These are phyloP conservation scores for Solanum sitiens DNA, from an alignment of 257 asterid genomes.

Conservation along the genomic window DNA sequence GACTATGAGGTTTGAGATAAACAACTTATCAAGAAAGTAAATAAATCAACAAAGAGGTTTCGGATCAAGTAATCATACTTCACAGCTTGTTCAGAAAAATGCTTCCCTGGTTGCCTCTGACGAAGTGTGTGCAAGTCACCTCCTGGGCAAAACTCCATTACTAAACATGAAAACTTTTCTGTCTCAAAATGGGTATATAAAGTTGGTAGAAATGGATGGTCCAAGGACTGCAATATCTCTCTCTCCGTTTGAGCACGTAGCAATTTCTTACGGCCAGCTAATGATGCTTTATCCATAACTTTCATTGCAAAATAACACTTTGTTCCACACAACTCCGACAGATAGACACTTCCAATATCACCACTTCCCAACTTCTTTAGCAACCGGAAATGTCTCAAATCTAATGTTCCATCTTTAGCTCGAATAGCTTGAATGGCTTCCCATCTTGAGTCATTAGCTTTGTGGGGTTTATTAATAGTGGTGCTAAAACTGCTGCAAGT, in stretches of 20 bases:
- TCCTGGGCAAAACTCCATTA: not conserved
- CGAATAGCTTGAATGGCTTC: slow-evolving; percentile 1
- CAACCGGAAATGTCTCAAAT: not conserved
- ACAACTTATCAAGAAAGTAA: not conserved
- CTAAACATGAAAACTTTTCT: not conserved
- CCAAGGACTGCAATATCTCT: not conserved
- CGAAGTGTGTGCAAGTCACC: slow-evolving; percentile 2
- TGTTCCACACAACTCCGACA: not conserved
- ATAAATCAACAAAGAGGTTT: not conserved
- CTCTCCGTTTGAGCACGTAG: not conserved
- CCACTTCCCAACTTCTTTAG: slow-evolving; percentile 1
- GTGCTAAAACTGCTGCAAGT: not conserved
- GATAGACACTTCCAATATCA: not conserved
- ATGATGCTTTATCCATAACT: not conserved
- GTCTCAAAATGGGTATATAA: not conserved
- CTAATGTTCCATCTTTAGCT: not conserved
- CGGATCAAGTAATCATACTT: not conserved
- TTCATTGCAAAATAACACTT: not conserved
- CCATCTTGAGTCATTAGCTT: not conserved
- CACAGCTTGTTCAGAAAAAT: not conserved
- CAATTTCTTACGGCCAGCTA: slow-evolving; percentile 1
- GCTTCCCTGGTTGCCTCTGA: not conserved
- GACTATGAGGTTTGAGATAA: not conserved
- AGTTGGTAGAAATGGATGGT: not conserved
- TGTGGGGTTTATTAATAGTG: not conserved